phyloP scores from a whole-genome alignment of 768 basidiomycete genomes.

The Paxillus ammoniavirescens region DNA sequence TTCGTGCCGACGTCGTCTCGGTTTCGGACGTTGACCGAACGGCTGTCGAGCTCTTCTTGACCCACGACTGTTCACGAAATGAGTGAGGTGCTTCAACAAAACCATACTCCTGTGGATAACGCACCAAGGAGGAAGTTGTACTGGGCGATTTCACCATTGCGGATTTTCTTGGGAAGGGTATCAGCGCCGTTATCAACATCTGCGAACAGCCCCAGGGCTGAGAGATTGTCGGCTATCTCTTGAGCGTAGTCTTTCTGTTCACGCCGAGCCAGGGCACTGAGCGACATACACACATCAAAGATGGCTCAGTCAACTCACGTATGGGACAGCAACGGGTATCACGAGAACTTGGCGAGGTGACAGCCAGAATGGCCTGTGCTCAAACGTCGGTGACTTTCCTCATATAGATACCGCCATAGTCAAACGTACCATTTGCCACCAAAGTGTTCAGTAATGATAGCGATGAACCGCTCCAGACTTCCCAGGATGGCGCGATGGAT shows the following conservation, averaged over 20 bases:
- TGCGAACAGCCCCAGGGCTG: conserved; percentile 71
- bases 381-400: conserved; percentile 1
- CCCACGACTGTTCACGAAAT: conserved; percentile 72
- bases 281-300: background rate
- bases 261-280: background rate
- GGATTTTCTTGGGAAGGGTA: conserved; percentile 95
- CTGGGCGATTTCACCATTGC: conserved; percentile 95
- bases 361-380: conserved; percentile 91
- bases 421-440: conserved; percentile 87
- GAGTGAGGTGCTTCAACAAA: background rate
- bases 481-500: conserved; percentile 97
- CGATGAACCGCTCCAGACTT: conserved; percentile 92
- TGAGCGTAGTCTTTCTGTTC: conserved; percentile 85
- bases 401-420: conserved; percentile 1
- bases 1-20: conserved; percentile 91
- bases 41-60: conserved; percentile 81
- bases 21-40: conserved; percentile 93
- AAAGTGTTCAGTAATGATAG: conserved; percentile 95
- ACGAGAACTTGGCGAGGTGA: conserved; percentile 95
- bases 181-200: conserved; percentile 93
- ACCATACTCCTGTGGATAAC: conserved; percentile 21
- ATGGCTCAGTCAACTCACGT: conserved; percentile 51
- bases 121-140: conserved; percentile 97
- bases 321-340: conserved; percentile 89
- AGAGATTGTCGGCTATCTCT: conserved; percentile 69